Evolutionary conservation across 208 protist genomes (phyloP).

Genomic region (Trypanosoma melophagium): DNA sequence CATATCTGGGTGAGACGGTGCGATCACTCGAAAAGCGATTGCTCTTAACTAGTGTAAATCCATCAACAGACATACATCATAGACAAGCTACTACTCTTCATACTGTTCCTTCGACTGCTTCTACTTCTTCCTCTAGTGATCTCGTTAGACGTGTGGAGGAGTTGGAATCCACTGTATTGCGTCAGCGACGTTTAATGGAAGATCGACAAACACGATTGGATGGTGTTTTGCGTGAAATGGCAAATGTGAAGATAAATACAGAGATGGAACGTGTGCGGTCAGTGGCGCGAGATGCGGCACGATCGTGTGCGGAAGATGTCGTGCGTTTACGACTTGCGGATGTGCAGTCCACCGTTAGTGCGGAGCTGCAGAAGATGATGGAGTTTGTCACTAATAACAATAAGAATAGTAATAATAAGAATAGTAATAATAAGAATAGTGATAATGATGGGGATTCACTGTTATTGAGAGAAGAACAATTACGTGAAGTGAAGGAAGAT

Average conservation of each 20-base stretch:
- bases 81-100: not conserved
- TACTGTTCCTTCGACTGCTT: not conserved
- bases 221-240: slow-evolving; percentile 42
- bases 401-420: no score
- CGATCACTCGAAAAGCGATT: slow-evolving; percentile 45
- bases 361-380: slow-evolving; percentile 54
- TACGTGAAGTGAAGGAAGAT: slow-evolving; percentile 2
- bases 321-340: slow-evolving; percentile 54
- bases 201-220: slow-evolving; percentile 49
- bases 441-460: no score
- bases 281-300: slow-evolving; percentile 68
- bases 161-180: slow-evolving; percentile 44
- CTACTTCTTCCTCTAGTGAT: not conserved
- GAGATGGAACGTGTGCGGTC: slow-evolving; percentile 74
- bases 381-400: slow-evolving; percentile 16
- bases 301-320: slow-evolving; percentile 60
- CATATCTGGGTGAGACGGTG: slow-evolving; percentile 48
- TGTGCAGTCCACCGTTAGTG: slow-evolving; percentile 46
- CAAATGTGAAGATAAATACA: slow-evolving; percentile 48
- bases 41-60: not conserved
- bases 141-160: slow-evolving; percentile 45
- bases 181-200: slow-evolving; percentile 48
- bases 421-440: no score
- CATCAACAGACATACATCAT: not conserved
- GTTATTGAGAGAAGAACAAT: no score